phyloP scores from a whole-genome alignment of 140 eudicot species.

The Stevia rebaudiana region DNA sequence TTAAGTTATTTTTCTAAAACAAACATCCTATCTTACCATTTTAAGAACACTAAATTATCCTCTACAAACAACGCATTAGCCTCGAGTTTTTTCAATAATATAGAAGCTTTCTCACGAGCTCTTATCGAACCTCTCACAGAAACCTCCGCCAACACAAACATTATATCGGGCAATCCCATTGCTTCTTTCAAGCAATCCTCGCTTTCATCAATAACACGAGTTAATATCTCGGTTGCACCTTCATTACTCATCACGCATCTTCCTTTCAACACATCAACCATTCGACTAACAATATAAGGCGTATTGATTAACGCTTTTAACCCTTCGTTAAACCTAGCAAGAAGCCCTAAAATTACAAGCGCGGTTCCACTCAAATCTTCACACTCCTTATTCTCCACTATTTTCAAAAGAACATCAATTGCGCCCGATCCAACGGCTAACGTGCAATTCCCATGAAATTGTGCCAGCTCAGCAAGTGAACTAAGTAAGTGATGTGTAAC shows the following conservation, averaged over 20 bases:
- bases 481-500: slow-evolving; percentile 68
- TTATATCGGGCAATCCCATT: slow-evolving; percentile 43
- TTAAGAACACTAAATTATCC: slow-evolving; percentile 21
- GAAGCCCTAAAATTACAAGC: slow-evolving; percentile 48
- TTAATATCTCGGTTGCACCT: slow-evolving; percentile 59
- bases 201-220: slow-evolving; percentile 65
- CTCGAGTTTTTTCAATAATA: slow-evolving; percentile 63
- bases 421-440: slow-evolving; percentile 65
- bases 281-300: slow-evolving; percentile 35
- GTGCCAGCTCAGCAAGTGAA: slow-evolving; percentile 44
- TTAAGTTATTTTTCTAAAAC: not conserved
- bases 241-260: slow-evolving; percentile 70
- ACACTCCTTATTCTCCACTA: slow-evolving; percentile 40
- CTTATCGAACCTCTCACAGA: slow-evolving; percentile 65
- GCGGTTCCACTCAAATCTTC: slow-evolving; percentile 69
- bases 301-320: slow-evolving; percentile 44
- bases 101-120: slow-evolving; percentile 60
- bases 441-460: slow-evolving; percentile 29
- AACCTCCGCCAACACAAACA: slow-evolving; percentile 54
- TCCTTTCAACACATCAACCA: slow-evolving; percentile 54
- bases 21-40: slow-evolving; percentile 30
- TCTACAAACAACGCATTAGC: slow-evolving; percentile 30
- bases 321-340: slow-evolving; percentile 74
- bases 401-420: slow-evolving; percentile 34
- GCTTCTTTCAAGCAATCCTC: slow-evolving; percentile 63